Evolutionary conservation across 2,329 filamentous ascomycete species (phyloP), one percentile per base, ranked within the genome.

Genomic region (Pestalotiopsis sp.): DNA sequence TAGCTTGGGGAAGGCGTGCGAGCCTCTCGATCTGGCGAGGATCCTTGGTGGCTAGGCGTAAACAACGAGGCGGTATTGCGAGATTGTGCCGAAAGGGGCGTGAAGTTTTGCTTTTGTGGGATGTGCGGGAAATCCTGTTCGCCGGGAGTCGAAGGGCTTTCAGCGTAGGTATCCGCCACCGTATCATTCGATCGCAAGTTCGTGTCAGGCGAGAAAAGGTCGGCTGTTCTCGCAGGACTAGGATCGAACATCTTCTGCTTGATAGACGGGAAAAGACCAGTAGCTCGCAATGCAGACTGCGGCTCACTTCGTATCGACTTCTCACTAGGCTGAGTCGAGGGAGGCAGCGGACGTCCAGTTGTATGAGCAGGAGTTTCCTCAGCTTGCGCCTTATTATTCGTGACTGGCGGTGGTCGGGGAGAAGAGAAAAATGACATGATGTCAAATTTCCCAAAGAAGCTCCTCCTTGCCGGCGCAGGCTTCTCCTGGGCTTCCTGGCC

Each of bases 341-440:
- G 68, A 49, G 67, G 69, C 36, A 68, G 63, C 23, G 63, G 20
- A 14, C 70, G 69, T 38, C 66, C 66, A n/a, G 36, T 60, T 20
- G 41, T 17, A 6, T 52, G 64, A 23, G 36, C 56, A 41, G 64
- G 64, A 17, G 64, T 66, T 27, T 66, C 36, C 9, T 65, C 27
- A 20, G n/a, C 31, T 56, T 65, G 61, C 67, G 66, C 41, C 57
- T 69, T 64, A 17, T 39, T 58, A 39, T 75, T 74, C 23, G 71
- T 75, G 4, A 74, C 73, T 2, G 82, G 82, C 31, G 83, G 72
- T 7, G 76, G 72, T 0, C 83, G 82, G 0, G 87, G 87, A 2
- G 87, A 89, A 0, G 87, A 90, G 74, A 90, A 90, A 75, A 89
- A 90, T 7, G 82, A 80, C 5, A 85, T 82, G 2, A 89, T 78